phyloP scores from a whole-genome alignment of 148 eudicot genomes.

The Rhododendron mucronatum region DNA sequence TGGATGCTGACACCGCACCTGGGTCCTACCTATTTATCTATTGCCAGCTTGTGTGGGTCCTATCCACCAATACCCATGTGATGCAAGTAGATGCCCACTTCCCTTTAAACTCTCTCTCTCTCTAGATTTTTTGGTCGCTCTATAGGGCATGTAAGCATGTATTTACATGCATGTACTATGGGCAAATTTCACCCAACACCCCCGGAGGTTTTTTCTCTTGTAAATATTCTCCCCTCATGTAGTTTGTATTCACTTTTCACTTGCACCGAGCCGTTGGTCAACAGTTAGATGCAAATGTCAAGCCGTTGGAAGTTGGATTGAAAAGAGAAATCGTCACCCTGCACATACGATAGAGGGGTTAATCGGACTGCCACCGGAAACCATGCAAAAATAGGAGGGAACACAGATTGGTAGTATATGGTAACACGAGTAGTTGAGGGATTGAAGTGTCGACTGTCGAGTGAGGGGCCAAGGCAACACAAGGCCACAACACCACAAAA shows the following conservation, averaged over 20 bases:
- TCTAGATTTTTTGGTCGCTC: not conserved
- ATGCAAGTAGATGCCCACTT: not conserved
- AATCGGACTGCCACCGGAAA: too few relatives aligned
- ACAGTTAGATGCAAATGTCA: not conserved
- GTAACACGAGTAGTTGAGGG: too few relatives aligned
- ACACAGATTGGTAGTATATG: too few relatives aligned
- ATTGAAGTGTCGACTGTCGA: too few relatives aligned
- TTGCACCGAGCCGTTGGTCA: not conserved
- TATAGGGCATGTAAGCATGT: not conserved
- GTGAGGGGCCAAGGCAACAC: too few relatives aligned
- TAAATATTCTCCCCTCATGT: not conserved
- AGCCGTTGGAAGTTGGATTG: too few relatives aligned
- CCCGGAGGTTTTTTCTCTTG: not conserved
- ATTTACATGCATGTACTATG: not conserved
- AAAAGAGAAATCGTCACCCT: too few relatives aligned
- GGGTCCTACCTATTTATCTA: slow-evolving; percentile 22
- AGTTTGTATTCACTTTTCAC: not conserved
- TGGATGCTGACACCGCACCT: slow-evolving; percentile 19
- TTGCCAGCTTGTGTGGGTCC: slow-evolving; percentile 16
- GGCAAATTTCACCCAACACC: not conserved
- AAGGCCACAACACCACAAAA: too few relatives aligned
- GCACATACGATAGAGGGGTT: too few relatives aligned
- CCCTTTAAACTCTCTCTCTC: not conserved
- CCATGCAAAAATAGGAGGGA: too few relatives aligned
- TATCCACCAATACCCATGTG: slow-evolving; percentile 23